Conservation (phyloP, 306 rosid genomes). For the Myrica gale region DNA sequence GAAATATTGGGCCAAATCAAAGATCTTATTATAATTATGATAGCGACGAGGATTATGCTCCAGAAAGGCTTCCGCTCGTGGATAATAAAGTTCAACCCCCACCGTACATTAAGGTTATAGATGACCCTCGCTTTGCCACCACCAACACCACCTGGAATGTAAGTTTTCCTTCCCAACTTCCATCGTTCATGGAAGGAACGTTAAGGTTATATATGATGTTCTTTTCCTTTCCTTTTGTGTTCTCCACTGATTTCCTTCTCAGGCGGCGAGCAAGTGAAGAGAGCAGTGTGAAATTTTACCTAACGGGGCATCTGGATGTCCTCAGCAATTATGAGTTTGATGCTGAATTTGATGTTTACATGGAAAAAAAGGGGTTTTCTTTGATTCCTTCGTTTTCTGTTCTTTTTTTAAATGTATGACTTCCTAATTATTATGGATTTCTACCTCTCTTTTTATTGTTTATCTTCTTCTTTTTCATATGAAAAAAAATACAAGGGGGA, state of each 20-base stretch:
- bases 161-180: conserved; percentile 17
- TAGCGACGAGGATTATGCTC: conserved; percentile 27
- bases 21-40: conserved; percentile 22
- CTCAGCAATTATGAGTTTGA: neutral
- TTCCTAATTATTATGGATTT: too few species aligned
- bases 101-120: conserved; percentile 15
- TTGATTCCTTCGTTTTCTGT: too few species aligned
- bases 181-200: neutral
- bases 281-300: neutral
- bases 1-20: conserved; percentile 25
- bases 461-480: too few species aligned
- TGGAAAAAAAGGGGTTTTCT: too few species aligned
- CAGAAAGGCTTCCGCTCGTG: conserved; percentile 38
- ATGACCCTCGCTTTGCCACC: conserved; percentile 19
- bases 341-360: neutral
- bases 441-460: too few species aligned
- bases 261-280: conserved; percentile 25
- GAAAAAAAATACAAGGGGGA: too few species aligned
- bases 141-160: conserved; percentile 28
- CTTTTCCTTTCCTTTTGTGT: neutral
- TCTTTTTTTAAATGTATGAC: too few species aligned
- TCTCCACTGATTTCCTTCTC: neutral
- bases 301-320: neutral
- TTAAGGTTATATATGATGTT: too few species aligned
- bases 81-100: conserved; percentile 23